Percentiles rank a stretch among this genome's conserved stretches.
Evolutionary conservation across 768 basidiomycete genomes (phyloP).

Genomic region (Boletus reticuloceps): DNA sequence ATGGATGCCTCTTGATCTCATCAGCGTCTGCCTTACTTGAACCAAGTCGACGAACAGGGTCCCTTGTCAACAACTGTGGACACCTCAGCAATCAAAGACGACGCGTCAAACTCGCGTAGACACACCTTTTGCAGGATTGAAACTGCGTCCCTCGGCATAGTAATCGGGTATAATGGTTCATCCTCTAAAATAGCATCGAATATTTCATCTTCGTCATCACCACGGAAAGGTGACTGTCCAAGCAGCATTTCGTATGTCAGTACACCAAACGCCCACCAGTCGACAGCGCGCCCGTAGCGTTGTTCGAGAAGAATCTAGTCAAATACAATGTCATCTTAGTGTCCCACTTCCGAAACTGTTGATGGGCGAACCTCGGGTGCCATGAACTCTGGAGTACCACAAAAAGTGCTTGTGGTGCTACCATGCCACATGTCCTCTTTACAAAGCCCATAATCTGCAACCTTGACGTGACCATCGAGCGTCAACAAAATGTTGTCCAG

Average conservation of each 20-base stretch:
- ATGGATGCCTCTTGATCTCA: conserved; percentile 95
- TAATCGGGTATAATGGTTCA: conserved; percentile 97
- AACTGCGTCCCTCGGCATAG: conserved; percentile 97
- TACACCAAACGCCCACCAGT: conserved; percentile 99
- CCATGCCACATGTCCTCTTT: conserved; percentile 99
- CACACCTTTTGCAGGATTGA: conserved; percentile 89
- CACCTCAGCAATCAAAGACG: conserved; percentile 1
- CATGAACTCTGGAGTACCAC: conserved; percentile 99
- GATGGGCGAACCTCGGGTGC: conserved; percentile 82
- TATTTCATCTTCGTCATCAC: conserved; percentile 99
- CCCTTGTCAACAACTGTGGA: conserved; percentile 82
- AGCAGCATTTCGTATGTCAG: conserved; percentile 98
- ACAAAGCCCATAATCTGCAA: conserved; percentile 98
- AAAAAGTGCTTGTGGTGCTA: conserved; percentile 96
- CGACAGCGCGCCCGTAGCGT: conserved; percentile 96
- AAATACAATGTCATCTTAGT: conserved; percentile 1
- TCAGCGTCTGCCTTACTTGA: conserved; percentile 91
- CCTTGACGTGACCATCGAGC: conserved; percentile 96
- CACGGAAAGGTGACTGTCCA: conserved; percentile 98
- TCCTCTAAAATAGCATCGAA: conserved; percentile 99
- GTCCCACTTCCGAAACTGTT: neutral
- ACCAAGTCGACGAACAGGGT: conserved; percentile 87
- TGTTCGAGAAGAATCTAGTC: conserved; percentile 95
- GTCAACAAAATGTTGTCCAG: conserved; percentile 97
- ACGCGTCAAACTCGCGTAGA: neutral